Percentiles rank a stretch among this genome's conserved stretches.
Evolutionary conservation across 2,329 filamentous ascomycete species (phyloP).

Genomic region (Rugonectria rugulosa): DNA sequence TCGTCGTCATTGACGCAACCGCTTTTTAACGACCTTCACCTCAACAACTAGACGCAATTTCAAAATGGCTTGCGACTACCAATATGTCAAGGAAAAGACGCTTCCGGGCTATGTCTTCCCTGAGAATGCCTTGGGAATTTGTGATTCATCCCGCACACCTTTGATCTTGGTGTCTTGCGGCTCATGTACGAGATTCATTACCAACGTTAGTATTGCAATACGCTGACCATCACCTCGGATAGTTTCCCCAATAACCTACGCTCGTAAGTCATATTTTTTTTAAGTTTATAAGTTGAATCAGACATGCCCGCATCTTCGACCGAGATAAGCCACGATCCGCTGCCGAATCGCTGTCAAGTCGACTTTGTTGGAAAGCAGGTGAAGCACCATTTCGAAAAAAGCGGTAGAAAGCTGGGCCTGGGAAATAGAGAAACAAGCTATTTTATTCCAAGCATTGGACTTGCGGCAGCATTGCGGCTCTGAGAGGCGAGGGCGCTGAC

Average conservation of each 20-base stretch:
- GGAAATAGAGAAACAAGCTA: too few relatives aligned
- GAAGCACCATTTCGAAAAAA: too few relatives aligned
- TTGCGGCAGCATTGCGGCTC: too few relatives aligned
- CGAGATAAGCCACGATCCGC: too few relatives aligned
- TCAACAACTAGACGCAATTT: constrained; percentile 1
- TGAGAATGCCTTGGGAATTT: constrained; percentile 61
- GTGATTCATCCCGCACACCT: constrained; percentile 61
- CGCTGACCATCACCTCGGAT: constrained; percentile 17
- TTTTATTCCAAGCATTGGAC: too few relatives aligned
- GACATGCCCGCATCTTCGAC: too few relatives aligned
- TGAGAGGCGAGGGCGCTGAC: too few relatives aligned
- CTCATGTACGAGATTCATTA: constrained; percentile 52
- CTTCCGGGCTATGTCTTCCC: constrained; percentile 65
- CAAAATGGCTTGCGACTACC: constrained; percentile 42
- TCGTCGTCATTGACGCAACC: constrained; percentile 14
- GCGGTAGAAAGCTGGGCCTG: too few relatives aligned
- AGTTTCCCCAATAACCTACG: constrained; percentile 75
- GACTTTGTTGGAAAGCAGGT: too few relatives aligned
- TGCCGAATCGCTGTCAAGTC: too few relatives aligned
- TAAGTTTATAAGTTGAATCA: too few relatives aligned
- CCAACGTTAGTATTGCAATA: constrained; percentile 6
- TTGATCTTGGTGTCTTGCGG: constrained; percentile 75
- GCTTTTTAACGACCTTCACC: not conserved
- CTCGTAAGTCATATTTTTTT: too few relatives aligned
- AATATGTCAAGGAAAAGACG: constrained; percentile 45